phyloP scores from a whole-genome alignment of 2,329 filamentous ascomycete genomes.

The Neofusicoccum sp. region DNA sequence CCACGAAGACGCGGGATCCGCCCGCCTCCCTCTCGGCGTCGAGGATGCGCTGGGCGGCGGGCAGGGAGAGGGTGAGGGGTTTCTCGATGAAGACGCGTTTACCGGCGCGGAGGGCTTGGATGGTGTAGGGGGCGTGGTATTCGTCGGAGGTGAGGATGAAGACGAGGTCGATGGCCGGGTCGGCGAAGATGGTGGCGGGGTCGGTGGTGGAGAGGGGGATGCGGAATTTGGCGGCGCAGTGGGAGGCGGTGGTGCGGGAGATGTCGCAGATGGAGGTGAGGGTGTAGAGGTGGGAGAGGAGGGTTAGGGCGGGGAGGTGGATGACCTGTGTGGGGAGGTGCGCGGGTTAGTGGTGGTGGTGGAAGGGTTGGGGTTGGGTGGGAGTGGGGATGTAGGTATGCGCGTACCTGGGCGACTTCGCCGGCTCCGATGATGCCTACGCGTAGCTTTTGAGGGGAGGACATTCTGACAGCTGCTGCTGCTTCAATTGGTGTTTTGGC shows the following conservation, averaged over 20 bases:
- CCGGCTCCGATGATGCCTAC: constrained; percentile 21
- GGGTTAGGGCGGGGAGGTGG: constrained; percentile 25
- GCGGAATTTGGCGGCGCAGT: constrained; percentile 44
- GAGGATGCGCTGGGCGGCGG: constrained; percentile 51
- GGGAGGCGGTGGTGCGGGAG: constrained; percentile 44
- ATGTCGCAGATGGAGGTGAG: constrained; percentile 57
- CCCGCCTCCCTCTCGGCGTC: constrained; percentile 50
- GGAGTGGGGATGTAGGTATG: background rate
- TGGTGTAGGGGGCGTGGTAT: constrained; percentile 56
- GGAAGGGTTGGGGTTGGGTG: background rate
- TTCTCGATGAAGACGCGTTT: constrained; percentile 65
- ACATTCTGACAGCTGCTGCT: background rate
- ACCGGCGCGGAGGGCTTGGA: constrained; percentile 55
- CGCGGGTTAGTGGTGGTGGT: background rate
- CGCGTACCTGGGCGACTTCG: constrained; percentile 20
- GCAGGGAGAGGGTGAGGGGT: constrained; percentile 55
- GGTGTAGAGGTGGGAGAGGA: constrained; percentile 49
- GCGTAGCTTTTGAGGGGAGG: constrained; percentile 10
- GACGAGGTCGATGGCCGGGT: constrained; percentile 55
- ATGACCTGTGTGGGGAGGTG: constrained; percentile 4
- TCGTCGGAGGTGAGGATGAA: constrained; percentile 58
- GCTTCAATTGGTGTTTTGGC: constrained; percentile 1
- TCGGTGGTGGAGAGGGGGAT: constrained; percentile 39
- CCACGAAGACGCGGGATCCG: constrained; percentile 57
- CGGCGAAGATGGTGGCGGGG: constrained; percentile 47